Conservation (phyloP, 1,284 basidiomycete genomes). For the Singerocomus rubriflavus region DNA sequence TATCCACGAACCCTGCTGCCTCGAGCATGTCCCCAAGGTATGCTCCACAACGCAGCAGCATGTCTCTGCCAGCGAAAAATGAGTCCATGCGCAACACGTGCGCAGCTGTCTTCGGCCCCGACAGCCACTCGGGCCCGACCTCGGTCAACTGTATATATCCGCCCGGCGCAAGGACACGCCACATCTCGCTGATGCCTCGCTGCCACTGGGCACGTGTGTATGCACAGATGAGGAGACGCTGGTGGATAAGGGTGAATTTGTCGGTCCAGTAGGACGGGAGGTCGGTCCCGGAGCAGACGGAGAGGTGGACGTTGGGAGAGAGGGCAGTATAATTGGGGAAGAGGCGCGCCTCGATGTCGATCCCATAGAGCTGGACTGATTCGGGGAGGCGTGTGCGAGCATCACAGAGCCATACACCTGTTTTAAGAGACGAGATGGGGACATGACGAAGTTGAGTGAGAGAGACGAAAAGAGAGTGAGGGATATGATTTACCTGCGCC, state of each 20-base stretch:
- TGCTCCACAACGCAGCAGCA: constrained; percentile 12
- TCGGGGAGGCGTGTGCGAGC: constrained; percentile 12
- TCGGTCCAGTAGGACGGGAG: constrained; percentile 25
- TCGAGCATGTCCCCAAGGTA: constrained; percentile 23
- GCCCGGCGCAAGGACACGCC: constrained; percentile 30
- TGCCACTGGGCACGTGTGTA: constrained; percentile 31
- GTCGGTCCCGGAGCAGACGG: constrained; percentile 15
- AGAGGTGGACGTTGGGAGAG: constrained; percentile 20
- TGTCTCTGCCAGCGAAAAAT: constrained; percentile 11
- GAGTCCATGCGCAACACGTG: constrained; percentile 16
- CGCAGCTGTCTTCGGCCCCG: constrained; percentile 17
- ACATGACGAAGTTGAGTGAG: not conserved
- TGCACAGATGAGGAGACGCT: constrained; percentile 32
- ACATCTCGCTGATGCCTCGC: constrained; percentile 24
- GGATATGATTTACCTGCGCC: constrained; percentile 18
- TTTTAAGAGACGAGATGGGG: not conserved
- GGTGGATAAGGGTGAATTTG: constrained; percentile 32
- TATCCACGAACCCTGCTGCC: constrained; percentile 17
- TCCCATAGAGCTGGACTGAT: constrained; percentile 19
- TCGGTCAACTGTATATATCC: constrained; percentile 33
- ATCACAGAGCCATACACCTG: constrained; percentile 26
- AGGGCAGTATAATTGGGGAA: constrained; percentile 9
- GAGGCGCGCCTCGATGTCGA: constrained; percentile 22
- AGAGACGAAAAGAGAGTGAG: not conserved
- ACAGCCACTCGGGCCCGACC: constrained; percentile 17